phyloP scores from a whole-genome alignment of 352 stramenopile species.

The Globisporangium parvum region DNA sequence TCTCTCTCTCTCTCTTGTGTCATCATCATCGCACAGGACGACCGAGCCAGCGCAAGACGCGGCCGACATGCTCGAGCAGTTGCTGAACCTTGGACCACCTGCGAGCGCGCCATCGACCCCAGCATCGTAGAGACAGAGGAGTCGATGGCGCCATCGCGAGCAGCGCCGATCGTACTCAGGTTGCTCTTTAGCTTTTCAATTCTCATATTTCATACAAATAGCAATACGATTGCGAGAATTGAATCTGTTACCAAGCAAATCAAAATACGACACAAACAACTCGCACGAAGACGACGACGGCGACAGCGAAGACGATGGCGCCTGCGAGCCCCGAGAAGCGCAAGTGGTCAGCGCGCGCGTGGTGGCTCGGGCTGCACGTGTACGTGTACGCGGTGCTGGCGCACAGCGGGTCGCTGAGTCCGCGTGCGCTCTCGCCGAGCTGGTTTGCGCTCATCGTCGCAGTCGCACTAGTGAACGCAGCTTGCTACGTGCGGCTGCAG shows the following conservation, averaged over 20 bases:
- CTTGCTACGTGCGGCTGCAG: conserved; percentile 51
- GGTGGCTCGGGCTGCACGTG: conserved; percentile 62
- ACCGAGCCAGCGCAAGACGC: not conserved
- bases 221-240: no score
- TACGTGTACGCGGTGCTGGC: conserved; percentile 49
- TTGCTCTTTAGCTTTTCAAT: no score
- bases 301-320: not conserved
- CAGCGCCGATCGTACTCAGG: no score
- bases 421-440: conserved; percentile 22
- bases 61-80: conserved; percentile 11
- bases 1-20: not conserved
- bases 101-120: not conserved
- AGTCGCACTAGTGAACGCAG: conserved; percentile 32
- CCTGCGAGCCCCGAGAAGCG: conserved; percentile 25
- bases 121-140: conserved; percentile 1
- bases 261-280: not conserved
- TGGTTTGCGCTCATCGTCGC: conserved; percentile 34
- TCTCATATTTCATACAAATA: no score
- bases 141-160: no score
- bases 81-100: conserved; percentile 5
- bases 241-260: not conserved
- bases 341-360: conserved; percentile 60
- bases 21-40: not conserved
- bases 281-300: not conserved
- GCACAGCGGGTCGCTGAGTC: conserved; percentile 27